Base-by-base conservation (phyloP, 2,329 filamentous ascomycete species). In the Whalleya microplaca region DNA sequence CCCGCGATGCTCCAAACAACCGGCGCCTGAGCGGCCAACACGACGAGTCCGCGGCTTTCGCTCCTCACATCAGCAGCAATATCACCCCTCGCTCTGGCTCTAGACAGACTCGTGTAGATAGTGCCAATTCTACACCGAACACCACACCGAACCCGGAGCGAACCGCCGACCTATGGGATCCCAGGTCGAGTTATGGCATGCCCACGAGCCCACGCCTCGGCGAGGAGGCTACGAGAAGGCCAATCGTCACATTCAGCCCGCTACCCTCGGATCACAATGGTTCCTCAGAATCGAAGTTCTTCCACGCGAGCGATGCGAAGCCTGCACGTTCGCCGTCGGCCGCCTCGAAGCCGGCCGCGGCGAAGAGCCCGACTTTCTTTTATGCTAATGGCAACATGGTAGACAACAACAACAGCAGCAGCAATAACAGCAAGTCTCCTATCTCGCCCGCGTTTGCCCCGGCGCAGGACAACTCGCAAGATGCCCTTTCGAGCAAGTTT, bases 221-320 rank as follows among this genome's bases (percentile, higher is more conserved):
- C 0, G 62, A 63, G 1, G 72, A 75, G 50, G 53, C 63, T 27
- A 27, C 68, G 40, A 73, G 49, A 59, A 69, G 56, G 49, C 63
- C 62, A 59, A 69, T 67, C 10, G 72, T 78, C 19, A 73, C 77
- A 19, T 79, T 81, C 56, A 75, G 69, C 62, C 69, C 78, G 5
- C 64, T 69, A 6, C 67, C 71, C 12, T 72, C 73, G 32, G 74
- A 78, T 14, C 58, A 62, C 7, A 66, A 66, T 18, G 62, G 53
- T 20, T 58, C 56, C 58, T 65, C 69, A 19, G 81, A 84, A 49
- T 76, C 88, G 51, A 94, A 92, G 76, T 98, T 98, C 81, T 97
- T 99, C 72, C 93, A 96, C 71, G 95, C 93, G 23, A 91, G 87
- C 71, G 91, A 96, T 65, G 89, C 83, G 41, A 87, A 84, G 65